phyloP scores from a whole-genome alignment of 108 stramenopile genomes.

The Pseudonitzschia pungens region DNA sequence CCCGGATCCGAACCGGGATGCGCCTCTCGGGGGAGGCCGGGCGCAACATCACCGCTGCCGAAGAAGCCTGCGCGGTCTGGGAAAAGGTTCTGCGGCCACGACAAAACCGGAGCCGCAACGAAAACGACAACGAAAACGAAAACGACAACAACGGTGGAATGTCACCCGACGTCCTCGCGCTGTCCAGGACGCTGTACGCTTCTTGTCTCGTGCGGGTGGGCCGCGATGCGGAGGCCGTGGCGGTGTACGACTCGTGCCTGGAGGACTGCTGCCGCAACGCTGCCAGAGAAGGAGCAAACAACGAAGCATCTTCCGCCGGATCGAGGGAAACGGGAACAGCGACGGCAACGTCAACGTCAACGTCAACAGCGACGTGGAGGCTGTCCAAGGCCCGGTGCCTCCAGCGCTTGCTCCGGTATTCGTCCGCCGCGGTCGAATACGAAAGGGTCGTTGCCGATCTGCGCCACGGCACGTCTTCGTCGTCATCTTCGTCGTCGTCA shows the following conservation, averaged over 20 bases:
- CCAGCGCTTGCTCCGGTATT: constrained; percentile 59
- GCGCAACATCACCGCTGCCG: constrained; percentile 39
- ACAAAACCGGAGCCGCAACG: not conserved
- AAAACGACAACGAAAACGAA: not conserved
- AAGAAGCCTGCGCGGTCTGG: constrained; percentile 41
- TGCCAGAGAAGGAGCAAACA: constrained; percentile 15
- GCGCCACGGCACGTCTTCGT: too few species aligned
- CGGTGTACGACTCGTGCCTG: constrained; percentile 33
- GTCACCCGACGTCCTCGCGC: constrained; percentile 9
- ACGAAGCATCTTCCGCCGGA: too few species aligned
- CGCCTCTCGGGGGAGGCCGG: constrained; percentile 20
- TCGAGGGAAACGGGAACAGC: too few species aligned
- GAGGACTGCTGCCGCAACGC: not conserved
- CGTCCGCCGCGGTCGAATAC: constrained; percentile 40
- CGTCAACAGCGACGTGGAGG: not conserved
- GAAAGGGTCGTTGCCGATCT: constrained; percentile 3
- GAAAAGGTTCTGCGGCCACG: constrained; percentile 2
- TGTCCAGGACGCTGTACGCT: constrained; percentile 50
- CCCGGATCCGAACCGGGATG: constrained; percentile 27
- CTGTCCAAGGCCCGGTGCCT: constrained; percentile 51
- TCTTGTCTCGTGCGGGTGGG: constrained; percentile 63
- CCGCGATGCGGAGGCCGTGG: constrained; percentile 48
- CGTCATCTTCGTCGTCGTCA: too few species aligned
- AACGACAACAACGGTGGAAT: constrained; percentile 6
- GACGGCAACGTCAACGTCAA: not conserved